Evolutionary conservation across 129 eudicot species (phyloP), one percentile per base, ranked within the genome.

Genomic region (Scalesia atractyloides): DNA sequence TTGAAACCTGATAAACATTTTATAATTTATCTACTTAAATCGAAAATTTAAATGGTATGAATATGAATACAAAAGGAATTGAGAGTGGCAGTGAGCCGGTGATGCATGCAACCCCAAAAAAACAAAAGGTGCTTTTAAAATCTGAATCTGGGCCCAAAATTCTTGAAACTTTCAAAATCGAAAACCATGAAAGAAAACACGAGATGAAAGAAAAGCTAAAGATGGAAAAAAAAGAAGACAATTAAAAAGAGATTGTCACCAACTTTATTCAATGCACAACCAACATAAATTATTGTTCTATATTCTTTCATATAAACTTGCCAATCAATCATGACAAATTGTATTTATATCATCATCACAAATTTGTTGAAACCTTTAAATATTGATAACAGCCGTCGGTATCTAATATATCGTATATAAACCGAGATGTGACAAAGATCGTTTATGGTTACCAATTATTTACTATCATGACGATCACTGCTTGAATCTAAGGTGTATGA

Each of bases 151-250:
- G 65, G 66, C 76, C 71, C 77, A 76, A 66, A 57, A 57, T 76
- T 76, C 77, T 78, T 71, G 77, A 78, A 78, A 71, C 77, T 78
- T 64, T 71, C 82, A 78, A 71, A 78, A 76, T 76, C 76, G 64
- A 22, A 49, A 62, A 51, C 67, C 30, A 71, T 43, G 73, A 78
- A 78, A 78, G 82, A 71, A 78, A 71, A 71, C 62, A 78, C 65
- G 10, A 77, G 13, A 77, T 69, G 76, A 56, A 53, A 67, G 74
- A 57, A 76, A 76, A 76, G 74, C 80, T 76, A 76, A 76, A 76
- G 74, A 43, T 56, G 16, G 17, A 50, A 50, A 48, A 66, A 56
- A 77, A 53, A 53, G 67, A 78, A 64, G 73, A 70, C 73, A 50
- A 70, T 15, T 64, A 63, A 46, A 70, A 67, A 64, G 51, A 39